These are phyloP conservation scores for Clarireedia paspali DNA, from an alignment of 2,329 filamentous ascomycete species.

Conservation along the genomic window DNA sequence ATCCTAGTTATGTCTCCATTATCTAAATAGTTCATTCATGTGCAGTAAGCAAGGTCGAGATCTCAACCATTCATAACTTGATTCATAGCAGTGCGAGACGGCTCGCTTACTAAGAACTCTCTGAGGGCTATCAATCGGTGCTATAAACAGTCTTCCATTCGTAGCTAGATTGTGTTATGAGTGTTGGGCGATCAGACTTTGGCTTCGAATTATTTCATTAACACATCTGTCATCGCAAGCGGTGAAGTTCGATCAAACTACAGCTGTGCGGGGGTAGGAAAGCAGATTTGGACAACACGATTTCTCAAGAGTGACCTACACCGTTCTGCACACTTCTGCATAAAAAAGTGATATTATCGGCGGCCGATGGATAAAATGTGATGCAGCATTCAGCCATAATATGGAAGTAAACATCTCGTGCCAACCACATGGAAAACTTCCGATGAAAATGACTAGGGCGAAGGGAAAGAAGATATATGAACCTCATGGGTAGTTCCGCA, in stretches of 20 bases:
- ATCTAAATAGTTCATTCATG: too few species aligned
- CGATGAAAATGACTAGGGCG: not conserved
- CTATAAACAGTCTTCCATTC: not conserved
- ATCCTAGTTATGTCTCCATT: too few species aligned
- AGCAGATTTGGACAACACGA: not conserved
- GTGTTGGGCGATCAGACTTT: constrained; percentile 7
- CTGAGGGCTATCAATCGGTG: constrained; percentile 2
- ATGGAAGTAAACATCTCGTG: not conserved
- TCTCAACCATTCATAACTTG: too few species aligned
- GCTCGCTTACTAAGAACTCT: constrained; percentile 8
- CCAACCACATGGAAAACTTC: constrained; percentile 3
- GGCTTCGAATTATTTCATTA: not conserved
- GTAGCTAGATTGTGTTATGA: not conserved
- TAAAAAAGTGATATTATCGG: not conserved
- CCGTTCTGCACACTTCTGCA: not conserved
- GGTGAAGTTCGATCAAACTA: too few species aligned
- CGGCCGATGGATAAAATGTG: not conserved
- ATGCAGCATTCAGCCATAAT: not conserved
- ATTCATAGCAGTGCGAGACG: too few species aligned
- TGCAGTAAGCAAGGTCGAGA: too few species aligned
- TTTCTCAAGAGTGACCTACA: not conserved
- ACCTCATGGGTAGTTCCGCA: not conserved
- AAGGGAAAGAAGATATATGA: not conserved
- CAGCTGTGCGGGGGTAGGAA: not conserved
- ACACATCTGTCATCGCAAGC: not conserved